A percentile compares a stretch with the other conserved stretches of the same genome.
phyloP scores from a whole-genome alignment of 768 basidiomycete genomes.

The Candolleomyces aberdarensis region DNA sequence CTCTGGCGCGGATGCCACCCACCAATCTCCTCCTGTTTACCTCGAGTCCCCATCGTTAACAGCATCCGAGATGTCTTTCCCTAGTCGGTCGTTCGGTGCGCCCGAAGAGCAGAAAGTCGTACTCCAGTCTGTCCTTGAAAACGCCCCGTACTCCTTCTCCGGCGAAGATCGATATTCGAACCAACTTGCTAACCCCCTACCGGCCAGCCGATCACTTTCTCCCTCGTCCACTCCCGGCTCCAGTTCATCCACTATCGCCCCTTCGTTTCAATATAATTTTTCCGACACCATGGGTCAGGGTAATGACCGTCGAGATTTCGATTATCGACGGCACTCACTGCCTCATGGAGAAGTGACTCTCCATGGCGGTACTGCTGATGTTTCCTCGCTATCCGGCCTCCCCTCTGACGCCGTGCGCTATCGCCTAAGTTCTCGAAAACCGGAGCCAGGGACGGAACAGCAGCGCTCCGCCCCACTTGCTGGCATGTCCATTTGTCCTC shows the following conservation, averaged over 20 bases:
- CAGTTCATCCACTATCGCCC: constrained; percentile 61
- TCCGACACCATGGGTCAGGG: constrained; percentile 50
- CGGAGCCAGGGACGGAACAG: constrained; percentile 46
- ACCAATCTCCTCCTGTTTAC: constrained; percentile 46
- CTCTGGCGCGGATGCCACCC: constrained; percentile 36
- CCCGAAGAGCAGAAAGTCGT: constrained; percentile 22
- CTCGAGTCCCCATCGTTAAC: constrained; percentile 56
- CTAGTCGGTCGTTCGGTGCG: constrained; percentile 24
- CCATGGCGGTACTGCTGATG: constrained; percentile 72
- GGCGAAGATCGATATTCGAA: neutral
- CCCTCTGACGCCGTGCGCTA: constrained; percentile 56
- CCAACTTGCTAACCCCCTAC: constrained; percentile 5
- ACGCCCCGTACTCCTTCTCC: constrained; percentile 24
- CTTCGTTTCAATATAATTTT: constrained; percentile 67
- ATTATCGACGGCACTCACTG: constrained; percentile 58
- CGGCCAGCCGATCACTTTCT: constrained; percentile 67
- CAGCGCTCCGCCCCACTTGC: constrained; percentile 12
- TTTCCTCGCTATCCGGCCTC: constrained; percentile 47
- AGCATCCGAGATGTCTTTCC: constrained; percentile 30
- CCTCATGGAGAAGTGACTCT: constrained; percentile 63
- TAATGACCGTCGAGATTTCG: constrained; percentile 54
- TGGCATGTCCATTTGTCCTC: constrained; percentile 36
- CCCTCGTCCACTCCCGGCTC: constrained; percentile 62
- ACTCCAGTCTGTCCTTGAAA: constrained; percentile 21
- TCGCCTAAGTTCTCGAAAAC: constrained; percentile 47